A percentile compares a stretch with the other conserved stretches of the same genome.
These are phyloP conservation scores for Chaetomiaceae sp. DNA, from an alignment of 2,329 filamentous ascomycete species.

Conservation along the genomic window DNA sequence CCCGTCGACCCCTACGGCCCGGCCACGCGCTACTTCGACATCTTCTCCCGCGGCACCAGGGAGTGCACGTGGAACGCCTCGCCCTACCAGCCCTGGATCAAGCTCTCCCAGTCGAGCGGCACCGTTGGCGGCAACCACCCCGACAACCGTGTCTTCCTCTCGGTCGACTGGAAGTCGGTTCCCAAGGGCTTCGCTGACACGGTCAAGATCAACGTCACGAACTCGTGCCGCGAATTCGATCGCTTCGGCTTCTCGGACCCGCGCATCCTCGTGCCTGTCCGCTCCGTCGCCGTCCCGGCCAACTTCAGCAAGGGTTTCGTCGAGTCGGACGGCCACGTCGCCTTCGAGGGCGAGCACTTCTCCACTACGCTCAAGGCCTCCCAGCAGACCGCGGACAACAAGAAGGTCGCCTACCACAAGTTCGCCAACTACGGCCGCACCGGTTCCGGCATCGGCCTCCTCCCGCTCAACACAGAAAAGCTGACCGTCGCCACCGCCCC, in stretches of 20 bases:
- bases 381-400: constrained; percentile 24
- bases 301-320: constrained; percentile 56
- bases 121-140: constrained; percentile 43
- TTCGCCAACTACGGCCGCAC: constrained; percentile 55
- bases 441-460: constrained; percentile 52
- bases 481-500: constrained; percentile 46
- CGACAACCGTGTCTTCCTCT: constrained; percentile 50
- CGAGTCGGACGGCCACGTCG: constrained; percentile 54
- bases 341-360: constrained; percentile 52
- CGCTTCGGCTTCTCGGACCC: constrained; percentile 38
- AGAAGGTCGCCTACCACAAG: constrained; percentile 43
- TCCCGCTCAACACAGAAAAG: constrained; percentile 47
- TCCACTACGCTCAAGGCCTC: constrained; percentile 35
- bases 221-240: constrained; percentile 40
- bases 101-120: constrained; percentile 46
- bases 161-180: constrained; percentile 49
- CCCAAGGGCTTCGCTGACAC: constrained; percentile 36
- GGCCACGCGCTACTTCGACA: constrained; percentile 54
- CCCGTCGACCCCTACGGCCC: constrained; percentile 56
- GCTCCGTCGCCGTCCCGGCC: constrained; percentile 42
- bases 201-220: constrained; percentile 50
- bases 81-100: constrained; percentile 45
- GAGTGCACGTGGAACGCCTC: constrained; percentile 50
- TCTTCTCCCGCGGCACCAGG: constrained; percentile 55
- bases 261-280: constrained; percentile 51